Evolutionary conservation across 805 yeast genomes (phyloP).

Genomic region (Scheffersomyces coipomensis): DNA sequence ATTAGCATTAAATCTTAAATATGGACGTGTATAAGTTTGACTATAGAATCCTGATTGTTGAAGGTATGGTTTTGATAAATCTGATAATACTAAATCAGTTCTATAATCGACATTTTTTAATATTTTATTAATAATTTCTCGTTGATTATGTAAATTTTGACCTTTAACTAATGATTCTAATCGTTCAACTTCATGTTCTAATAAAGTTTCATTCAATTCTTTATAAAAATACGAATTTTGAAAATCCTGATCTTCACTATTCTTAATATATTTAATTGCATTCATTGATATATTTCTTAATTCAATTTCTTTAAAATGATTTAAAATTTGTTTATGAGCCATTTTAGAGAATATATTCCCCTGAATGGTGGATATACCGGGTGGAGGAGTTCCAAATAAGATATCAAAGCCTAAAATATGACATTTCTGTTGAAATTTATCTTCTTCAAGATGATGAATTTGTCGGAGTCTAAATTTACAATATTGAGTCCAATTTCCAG

Average conservation of each 20-base stretch:
- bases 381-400: slow-evolving; percentile 74
- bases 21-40: slow-evolving; percentile 36
- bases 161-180: background rate
- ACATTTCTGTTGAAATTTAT: slow-evolving; percentile 27
- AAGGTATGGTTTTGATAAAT: slow-evolving; percentile 29
- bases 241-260: slow-evolving; percentile 5
- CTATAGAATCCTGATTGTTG: slow-evolving; percentile 37
- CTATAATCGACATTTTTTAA: slow-evolving; percentile 14
- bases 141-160: background rate
- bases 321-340: slow-evolving; percentile 19
- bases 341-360: slow-evolving; percentile 76
- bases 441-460: slow-evolving; percentile 25
- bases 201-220: slow-evolving; percentile 21
- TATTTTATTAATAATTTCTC: background rate
- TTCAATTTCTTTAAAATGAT: slow-evolving; percentile 28
- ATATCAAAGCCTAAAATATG: slow-evolving; percentile 50
- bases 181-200: slow-evolving; percentile 19
- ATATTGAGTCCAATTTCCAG: slow-evolving; percentile 41
- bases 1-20: slow-evolving; percentile 24
- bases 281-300: slow-evolving; percentile 7
- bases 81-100: slow-evolving; percentile 37
- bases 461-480: slow-evolving; percentile 24
- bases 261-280: background rate
- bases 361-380: slow-evolving; percentile 77
- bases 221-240: slow-evolving; percentile 24